A percentile compares a stretch with the other conserved stretches of the same genome.
phyloP scores from a whole-genome alignment of 2,329 filamentous ascomycete genomes.

The Monilinia fructigena region DNA sequence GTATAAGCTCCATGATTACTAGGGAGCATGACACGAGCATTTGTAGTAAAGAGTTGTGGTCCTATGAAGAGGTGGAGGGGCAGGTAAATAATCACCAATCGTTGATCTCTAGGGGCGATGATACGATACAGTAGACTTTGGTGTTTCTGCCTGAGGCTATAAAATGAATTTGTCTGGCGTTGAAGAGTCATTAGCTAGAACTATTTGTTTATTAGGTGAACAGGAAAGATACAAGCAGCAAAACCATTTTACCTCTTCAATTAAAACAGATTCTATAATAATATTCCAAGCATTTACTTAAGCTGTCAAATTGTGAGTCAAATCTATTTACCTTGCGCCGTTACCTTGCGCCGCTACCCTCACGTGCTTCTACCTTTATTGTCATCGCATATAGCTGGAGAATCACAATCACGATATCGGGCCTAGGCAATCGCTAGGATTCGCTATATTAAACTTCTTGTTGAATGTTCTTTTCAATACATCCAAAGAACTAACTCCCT shows the following conservation, averaged over 20 bases:
- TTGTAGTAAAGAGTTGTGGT: conserved; percentile 9
- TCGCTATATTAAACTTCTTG: background rate
- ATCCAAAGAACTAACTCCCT: background rate
- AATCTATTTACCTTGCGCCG: background rate
- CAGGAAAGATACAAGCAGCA: conserved; percentile 2
- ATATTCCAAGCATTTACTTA: background rate
- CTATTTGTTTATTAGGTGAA: background rate
- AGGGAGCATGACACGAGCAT: conserved; percentile 38
- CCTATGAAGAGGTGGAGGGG: conserved; percentile 17
- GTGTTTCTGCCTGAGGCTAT: conserved; percentile 17
- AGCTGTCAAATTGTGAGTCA: conserved; percentile 10
- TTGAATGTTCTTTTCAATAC: background rate
- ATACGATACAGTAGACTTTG: background rate
- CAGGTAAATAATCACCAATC: conserved; percentile 11
- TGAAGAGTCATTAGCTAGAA: conserved; percentile 13
- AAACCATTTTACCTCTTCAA: background rate
- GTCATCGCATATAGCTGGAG: background rate
- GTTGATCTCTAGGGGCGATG: conserved; percentile 1
- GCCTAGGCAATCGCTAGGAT: background rate
- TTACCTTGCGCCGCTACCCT: background rate
- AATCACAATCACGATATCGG: background rate
- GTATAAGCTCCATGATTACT: conserved; percentile 41
- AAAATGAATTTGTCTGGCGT: background rate
- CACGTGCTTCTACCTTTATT: conserved; percentile 20
- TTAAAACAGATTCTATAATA: background rate